Conservation (phyloP, 371 early-diverging fungal species). For the Mucor lusitanicus region DNA sequence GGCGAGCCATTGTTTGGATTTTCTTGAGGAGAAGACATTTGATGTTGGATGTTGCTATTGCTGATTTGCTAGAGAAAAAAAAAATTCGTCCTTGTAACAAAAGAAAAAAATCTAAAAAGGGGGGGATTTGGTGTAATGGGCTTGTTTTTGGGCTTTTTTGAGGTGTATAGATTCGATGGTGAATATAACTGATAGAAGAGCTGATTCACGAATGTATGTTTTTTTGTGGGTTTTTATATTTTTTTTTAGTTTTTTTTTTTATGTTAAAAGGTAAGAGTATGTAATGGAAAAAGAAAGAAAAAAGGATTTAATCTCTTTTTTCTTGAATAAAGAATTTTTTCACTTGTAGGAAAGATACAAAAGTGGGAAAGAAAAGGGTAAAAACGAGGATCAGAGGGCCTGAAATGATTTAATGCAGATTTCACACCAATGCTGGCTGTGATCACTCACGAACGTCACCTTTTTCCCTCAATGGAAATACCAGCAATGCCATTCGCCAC, state of each 20-base stretch:
- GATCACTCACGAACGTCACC: not conserved
- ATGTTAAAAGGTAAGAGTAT: not conserved
- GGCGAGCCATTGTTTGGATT: not conserved
- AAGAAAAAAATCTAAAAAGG: constrained; percentile 1
- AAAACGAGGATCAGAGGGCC: constrained; percentile 1
- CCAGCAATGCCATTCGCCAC: not conserved
- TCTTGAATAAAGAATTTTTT: constrained; percentile 3
- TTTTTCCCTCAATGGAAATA: not conserved
- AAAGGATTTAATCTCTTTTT: not conserved
- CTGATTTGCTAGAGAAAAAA: not conserved
- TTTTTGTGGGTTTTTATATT: not conserved
- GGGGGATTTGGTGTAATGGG: not conserved
- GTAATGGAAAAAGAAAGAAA: not conserved
- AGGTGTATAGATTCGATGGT: not conserved
- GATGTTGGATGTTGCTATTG: not conserved
- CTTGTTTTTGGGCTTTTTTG: not conserved
- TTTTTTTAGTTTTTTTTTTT: constrained; percentile 7
- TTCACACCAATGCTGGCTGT: not conserved
- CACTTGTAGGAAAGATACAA: not conserved
- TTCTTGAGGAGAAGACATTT: not conserved
- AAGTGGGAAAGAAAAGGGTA: not conserved
- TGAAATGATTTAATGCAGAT: constrained; percentile 1
- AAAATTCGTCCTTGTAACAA: not conserved
- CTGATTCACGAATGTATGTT: not conserved
- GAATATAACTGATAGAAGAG: not conserved